Conservation (phyloP, 306 rosid species). For the Citrullus colocynthis region DNA sequence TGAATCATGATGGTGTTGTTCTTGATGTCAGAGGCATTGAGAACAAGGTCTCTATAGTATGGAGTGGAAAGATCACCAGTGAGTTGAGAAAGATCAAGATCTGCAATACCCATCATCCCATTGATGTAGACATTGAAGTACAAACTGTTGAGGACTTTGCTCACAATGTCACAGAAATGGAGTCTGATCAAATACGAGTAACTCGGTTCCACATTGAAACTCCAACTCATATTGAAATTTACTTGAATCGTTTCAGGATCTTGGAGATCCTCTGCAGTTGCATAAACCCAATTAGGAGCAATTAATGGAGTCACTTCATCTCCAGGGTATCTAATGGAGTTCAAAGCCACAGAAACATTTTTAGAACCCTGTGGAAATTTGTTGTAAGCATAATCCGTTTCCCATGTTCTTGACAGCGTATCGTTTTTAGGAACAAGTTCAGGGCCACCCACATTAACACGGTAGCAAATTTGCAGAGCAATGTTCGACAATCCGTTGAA, state of each 20-base stretch:
- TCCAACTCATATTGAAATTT: constrained; percentile 62
- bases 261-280: constrained; percentile 38
- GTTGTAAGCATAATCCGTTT: constrained; percentile 35
- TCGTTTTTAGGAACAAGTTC: constrained; percentile 30
- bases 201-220: constrained; percentile 38
- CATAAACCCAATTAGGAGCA: constrained; percentile 53
- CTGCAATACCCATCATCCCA: constrained; percentile 25
- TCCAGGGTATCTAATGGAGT: constrained; percentile 28
- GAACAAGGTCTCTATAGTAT: constrained; percentile 45
- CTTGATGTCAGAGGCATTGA: constrained; percentile 23
- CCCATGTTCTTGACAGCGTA: constrained; percentile 65
- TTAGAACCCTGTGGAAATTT: constrained; percentile 37
- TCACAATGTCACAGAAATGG: constrained; percentile 86
- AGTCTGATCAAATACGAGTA: constrained; percentile 60
- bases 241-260: constrained; percentile 23
- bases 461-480: constrained; percentile 41
- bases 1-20: constrained; percentile 45
- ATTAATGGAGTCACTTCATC: constrained; percentile 25
- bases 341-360: constrained; percentile 19
- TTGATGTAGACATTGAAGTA: constrained; percentile 60
- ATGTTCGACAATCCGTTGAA: constrained; percentile 25
- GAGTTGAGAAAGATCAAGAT: constrained; percentile 49
- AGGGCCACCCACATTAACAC: constrained; percentile 67
- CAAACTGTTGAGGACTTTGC: constrained; percentile 25
- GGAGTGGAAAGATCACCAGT: constrained; percentile 45